Evolutionary conservation across 2,329 filamentous ascomycete genomes (phyloP).

Genomic region (Chrysosporium keratinophilum): DNA sequence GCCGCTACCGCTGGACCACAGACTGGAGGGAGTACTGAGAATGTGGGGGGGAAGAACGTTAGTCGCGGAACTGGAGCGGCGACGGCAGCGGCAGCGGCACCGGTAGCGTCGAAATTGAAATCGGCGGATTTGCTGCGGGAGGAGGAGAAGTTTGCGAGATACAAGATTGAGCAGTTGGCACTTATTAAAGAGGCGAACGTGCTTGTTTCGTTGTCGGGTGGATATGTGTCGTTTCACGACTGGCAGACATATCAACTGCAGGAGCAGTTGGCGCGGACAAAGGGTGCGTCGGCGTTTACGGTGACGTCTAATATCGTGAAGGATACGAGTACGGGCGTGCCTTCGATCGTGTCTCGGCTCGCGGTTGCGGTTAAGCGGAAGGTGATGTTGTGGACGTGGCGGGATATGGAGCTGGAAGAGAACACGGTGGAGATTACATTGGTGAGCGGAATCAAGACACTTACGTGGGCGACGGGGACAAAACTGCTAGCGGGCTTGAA

Average conservation of each 20-base stretch:
- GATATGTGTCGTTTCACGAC: conserved; percentile 81
- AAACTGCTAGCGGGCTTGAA: conserved; percentile 85
- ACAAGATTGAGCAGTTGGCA: conserved; percentile 84
- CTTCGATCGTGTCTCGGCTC: conserved; percentile 81
- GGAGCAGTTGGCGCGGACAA: conserved; percentile 70
- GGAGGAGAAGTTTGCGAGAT: conserved; percentile 83
- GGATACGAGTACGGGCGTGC: conserved; percentile 74
- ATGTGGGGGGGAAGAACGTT: conserved; percentile 5
- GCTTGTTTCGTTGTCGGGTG: conserved; percentile 82
- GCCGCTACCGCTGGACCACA: conserved; percentile 20
- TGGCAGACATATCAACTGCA: conserved; percentile 72
- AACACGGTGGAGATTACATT: conserved; percentile 68
- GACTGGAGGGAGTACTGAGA: no score
- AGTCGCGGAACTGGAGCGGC: conserved; percentile 10
- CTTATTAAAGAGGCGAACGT: conserved; percentile 92
- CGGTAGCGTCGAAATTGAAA: conserved; percentile 31
- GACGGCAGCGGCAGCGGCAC: conserved; percentile 14
- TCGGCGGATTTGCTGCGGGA: conserved; percentile 80
- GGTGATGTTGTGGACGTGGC: conserved; percentile 87
- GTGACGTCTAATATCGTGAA: conserved; percentile 94
- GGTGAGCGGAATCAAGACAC: conserved; percentile 70
- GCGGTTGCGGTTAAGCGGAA: conserved; percentile 89
- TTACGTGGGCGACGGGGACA: conserved; percentile 84
- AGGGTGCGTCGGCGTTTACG: conserved; percentile 80
- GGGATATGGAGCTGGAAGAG: conserved; percentile 70